These are phyloP conservation scores for Blastocystis sp. DNA, from an alignment of 352 stramenopile genomes.

Conservation along the genomic window DNA sequence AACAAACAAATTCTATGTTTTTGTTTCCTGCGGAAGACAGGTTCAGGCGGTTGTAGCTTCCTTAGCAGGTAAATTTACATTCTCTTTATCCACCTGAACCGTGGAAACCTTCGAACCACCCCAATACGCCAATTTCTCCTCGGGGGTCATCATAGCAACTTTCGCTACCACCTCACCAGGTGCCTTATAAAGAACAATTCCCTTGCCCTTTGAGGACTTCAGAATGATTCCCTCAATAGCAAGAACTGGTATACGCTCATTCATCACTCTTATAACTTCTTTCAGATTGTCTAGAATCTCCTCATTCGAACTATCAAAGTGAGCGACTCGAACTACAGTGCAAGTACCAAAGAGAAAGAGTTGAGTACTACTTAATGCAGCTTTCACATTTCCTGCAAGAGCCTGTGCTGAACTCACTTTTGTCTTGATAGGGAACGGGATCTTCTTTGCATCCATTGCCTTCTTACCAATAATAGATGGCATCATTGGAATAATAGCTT, in stretches of 20 bases:
- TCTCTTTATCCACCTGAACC: no score
- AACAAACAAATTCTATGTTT: no score
- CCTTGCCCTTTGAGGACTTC: background rate
- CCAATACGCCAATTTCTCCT: background rate
- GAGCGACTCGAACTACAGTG: background rate
- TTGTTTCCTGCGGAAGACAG: no score
- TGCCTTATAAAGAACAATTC: background rate
- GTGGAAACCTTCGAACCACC: no score
- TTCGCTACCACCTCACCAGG: background rate
- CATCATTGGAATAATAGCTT: slow-evolving; percentile 18
- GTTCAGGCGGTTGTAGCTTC: no score
- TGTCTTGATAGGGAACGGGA: background rate
- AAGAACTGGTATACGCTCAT: background rate
- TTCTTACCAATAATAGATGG: slow-evolving; percentile 29
- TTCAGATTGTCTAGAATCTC: slow-evolving; percentile 1
- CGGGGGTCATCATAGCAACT: background rate
- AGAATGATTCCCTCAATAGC: background rate
- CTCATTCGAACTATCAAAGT: background rate
- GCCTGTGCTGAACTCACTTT: background rate
- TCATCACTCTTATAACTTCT: background rate
- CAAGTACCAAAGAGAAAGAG: background rate
- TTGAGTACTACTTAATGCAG: background rate
- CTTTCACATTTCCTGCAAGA: background rate
- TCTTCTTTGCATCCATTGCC: background rate
- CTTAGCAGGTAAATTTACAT: no score